Evolutionary conservation across 2,329 filamentous ascomycete species (phyloP).

Genomic region (Aureobasidium zeae): DNA sequence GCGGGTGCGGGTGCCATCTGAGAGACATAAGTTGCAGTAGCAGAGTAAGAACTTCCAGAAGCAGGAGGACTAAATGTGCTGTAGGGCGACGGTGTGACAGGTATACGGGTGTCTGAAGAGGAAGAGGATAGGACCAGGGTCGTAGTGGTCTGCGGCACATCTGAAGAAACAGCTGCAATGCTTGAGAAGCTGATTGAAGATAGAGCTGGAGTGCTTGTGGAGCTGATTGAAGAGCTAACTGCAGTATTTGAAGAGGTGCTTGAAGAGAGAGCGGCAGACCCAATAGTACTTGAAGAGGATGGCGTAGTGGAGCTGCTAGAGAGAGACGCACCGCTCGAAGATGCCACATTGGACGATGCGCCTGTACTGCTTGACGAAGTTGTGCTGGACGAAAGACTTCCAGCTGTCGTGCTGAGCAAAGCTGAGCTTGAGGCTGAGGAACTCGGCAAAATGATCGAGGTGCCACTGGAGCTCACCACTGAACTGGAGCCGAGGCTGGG

Average conservation of each 20-base stretch:
- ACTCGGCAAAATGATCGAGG: neutral
- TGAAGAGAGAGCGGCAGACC: neutral
- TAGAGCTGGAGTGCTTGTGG: neutral
- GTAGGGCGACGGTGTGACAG: slow-evolving; percentile 4
- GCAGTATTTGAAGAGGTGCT: neutral
- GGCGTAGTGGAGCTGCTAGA: neutral
- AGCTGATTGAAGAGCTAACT: neutral
- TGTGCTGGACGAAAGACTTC: neutral
- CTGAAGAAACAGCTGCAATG: no score
- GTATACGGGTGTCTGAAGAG: neutral
- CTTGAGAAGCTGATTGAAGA: neutral
- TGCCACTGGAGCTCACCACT: neutral
- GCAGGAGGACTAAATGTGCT: slow-evolving; percentile 2
- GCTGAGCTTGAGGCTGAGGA: neutral
- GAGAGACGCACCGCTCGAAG: neutral
- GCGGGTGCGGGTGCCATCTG: slow-evolving; percentile 7
- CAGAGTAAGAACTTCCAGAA: neutral
- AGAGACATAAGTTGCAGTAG: slow-evolving; percentile 7
- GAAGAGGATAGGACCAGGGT: neutral
- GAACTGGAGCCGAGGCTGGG: neutral
- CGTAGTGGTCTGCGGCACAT: neutral
- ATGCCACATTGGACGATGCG: neutral
- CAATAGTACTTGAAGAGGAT: neutral
- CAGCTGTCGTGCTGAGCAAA: neutral
- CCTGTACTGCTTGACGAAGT: neutral